Base-by-base conservation (phyloP, 768 basidiomycete species). In the Rhizopogon vesiculosus region DNA sequence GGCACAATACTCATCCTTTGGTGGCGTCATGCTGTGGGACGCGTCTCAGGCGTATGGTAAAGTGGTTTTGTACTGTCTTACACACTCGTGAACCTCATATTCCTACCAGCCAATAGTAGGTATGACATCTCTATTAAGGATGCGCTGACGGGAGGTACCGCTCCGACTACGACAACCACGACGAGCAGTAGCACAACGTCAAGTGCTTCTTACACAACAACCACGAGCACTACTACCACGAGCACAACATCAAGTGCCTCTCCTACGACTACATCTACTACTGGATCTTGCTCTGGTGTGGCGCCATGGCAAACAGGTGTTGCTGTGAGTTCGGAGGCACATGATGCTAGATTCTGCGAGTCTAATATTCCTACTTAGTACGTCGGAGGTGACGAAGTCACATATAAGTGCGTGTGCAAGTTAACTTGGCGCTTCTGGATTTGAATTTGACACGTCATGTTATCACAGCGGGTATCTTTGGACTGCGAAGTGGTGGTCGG, bases 401-500 rank as follows among this genome's bases (percentile, higher is more conserved):
- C 66, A 16, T 80, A 75, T 62, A 59, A 66, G 78, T 79, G 49
- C 53, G 76, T 55, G 7, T 16, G 12, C 15, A 7, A 9, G 13
- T 5, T 15, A 25, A 25, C n/a, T 18, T 6, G 7, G 28, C 5
- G 31, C 3, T 19, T 10, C 1, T n/a, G 7, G 13, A 18, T 2
- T 33, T 39, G 19, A 1, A 25, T 3, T 41, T 40, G 33, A 38
- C 35, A 39, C 18, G 62, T 45, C 35, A 10, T 38, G 16, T 35
- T 13, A 33, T 31, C 9, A 31, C 46, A 80, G 80, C 52, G 77
- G 78, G 10, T 65, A 79, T 56, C 67, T 80, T 9, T 83, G 80
- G 80, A 74, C 69, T 1, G 79, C 80, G 4, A 63, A 72, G 51
- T 78, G 74, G 73, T 82, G 82, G 81, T 71, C 69, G 9, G 66